These are phyloP conservation scores for Boletus rubescentipes DNA, from an alignment of 768 basidiomycete genomes.

Conservation along the genomic window DNA sequence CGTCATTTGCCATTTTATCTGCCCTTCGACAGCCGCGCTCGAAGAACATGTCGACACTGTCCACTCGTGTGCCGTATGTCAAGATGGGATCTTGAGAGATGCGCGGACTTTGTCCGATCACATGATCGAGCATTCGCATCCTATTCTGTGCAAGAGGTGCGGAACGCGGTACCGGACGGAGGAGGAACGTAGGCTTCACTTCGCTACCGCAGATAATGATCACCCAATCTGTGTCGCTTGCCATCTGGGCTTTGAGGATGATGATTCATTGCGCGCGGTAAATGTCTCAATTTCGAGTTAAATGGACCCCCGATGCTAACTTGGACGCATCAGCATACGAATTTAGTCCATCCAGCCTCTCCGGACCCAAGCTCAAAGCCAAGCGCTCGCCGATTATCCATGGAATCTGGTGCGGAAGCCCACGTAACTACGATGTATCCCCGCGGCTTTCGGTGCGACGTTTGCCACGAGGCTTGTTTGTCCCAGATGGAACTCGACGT, in stretches of 20 bases:
- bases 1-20: slow-evolving; percentile 25
- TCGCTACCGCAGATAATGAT: slow-evolving; percentile 32
- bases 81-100: slow-evolving; percentile 31
- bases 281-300: slow-evolving; percentile 12
- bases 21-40: slow-evolving; percentile 21
- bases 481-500: slow-evolving; percentile 30
- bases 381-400: slow-evolving; percentile 10
- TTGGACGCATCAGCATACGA: slow-evolving; percentile 17
- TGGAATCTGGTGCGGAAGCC: slow-evolving; percentile 4
- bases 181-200: slow-evolving; percentile 40
- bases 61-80: slow-evolving; percentile 29
- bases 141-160: slow-evolving; percentile 28
- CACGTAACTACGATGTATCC: background rate
- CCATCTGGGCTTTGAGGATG: slow-evolving; percentile 36
- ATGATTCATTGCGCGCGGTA: slow-evolving; percentile 30
- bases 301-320: slow-evolving; percentile 9
- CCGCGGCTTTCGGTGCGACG: slow-evolving; percentile 17
- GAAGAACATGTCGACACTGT: slow-evolving; percentile 27
- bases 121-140: slow-evolving; percentile 27
- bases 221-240: slow-evolving; percentile 41
- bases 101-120: slow-evolving; percentile 27
- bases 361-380: slow-evolving; percentile 12
- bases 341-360: slow-evolving; percentile 14
- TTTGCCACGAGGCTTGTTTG: slow-evolving; percentile 23
- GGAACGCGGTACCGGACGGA: slow-evolving; percentile 34